Evolutionary conservation across 2,329 filamentous ascomycete species (phyloP), one percentile per base, ranked within the genome.

Genomic region (Alternaria metachromatica): DNA sequence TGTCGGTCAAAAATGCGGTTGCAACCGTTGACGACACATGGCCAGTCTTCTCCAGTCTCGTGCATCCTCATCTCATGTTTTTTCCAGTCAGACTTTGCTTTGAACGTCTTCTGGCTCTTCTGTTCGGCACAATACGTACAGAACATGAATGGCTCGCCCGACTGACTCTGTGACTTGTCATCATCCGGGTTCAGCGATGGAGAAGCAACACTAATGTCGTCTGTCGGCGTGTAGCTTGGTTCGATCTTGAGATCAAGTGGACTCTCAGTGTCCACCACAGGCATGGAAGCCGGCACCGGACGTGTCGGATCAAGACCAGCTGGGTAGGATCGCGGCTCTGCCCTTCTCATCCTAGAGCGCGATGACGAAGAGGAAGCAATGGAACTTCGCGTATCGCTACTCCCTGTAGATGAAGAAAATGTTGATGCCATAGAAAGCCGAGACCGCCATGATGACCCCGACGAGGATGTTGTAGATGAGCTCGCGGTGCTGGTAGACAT

Each of bases 31-130:
- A 77, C 75, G 3, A 76, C 70, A 48, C 78, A 80, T 1, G 72
- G 74, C 78, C 78, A 80, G 45, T 79, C 76, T 58, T 80, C 75
- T 8, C 77, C 77, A n/a, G 77, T 79, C 64, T 80, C 77, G 50
- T 80, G 78, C 73, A 79, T 78, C 37, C 76, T 72, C 71, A 76
- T 78, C 55, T 80, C 78, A 23, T 80, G 78, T 57, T 79, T 79
- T 62, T 80, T 80, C 78, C 78, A 80, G 51, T 80, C 78, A 1
- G 78, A 80, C 55, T 80, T 80, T 9, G 77, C 77, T 53, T 78
- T 78, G 71, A 79, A 80, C 0, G 77, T 79, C 58, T 79, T 80
- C 33, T 74, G 56, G 13, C 66, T 71, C 55, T 78, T 78, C 18
- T 72, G 67, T 46, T 80, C 78, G 49, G 78, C 75, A 56, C 78